Evolutionary conservation across 805 yeast genomes (phyloP).

Genomic region (Teunomyces barrocoloradensis): DNA sequence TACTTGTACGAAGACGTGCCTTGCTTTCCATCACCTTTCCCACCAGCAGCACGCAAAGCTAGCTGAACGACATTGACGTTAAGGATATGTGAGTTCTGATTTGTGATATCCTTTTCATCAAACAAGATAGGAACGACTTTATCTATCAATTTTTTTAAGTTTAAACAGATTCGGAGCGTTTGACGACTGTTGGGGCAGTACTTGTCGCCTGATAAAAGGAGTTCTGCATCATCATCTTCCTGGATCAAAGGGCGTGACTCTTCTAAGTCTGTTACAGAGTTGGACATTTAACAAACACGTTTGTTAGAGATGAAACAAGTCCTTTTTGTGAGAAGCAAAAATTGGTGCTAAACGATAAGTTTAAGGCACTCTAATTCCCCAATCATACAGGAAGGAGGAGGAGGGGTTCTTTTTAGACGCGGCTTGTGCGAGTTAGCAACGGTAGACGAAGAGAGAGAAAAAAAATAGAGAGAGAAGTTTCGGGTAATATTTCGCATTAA

Average conservation of each 20-base stretch:
- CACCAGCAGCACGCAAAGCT: constrained; percentile 77
- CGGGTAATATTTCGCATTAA: background rate
- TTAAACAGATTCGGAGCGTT: constrained; percentile 64
- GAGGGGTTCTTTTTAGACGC: background rate
- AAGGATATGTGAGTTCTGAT: constrained; percentile 58
- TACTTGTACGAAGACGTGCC: constrained; percentile 61
- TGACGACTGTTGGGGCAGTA: constrained; percentile 63
- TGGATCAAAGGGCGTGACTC: constrained; percentile 2
- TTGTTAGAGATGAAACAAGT: background rate
- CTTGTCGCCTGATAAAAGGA: constrained; percentile 10
- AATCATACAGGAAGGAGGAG: background rate
- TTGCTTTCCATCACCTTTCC: constrained; percentile 56
- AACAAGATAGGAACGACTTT: constrained; percentile 66
- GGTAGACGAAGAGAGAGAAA: background rate
- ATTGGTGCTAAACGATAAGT: background rate
- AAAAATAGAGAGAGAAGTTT: background rate
- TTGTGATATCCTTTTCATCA: constrained; percentile 46
- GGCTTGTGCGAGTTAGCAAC: background rate
- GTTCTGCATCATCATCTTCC: constrained; percentile 6
- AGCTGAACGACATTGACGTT: constrained; percentile 57
- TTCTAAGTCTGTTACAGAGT: constrained; percentile 4
- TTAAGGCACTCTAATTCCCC: background rate
- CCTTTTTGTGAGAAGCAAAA: background rate
- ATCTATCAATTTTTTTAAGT: constrained; percentile 72
- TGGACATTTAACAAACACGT: background rate